Evolutionary conservation across 2,329 filamentous ascomycete genomes (phyloP).

Genomic region (Diplodia mutila): DNA sequence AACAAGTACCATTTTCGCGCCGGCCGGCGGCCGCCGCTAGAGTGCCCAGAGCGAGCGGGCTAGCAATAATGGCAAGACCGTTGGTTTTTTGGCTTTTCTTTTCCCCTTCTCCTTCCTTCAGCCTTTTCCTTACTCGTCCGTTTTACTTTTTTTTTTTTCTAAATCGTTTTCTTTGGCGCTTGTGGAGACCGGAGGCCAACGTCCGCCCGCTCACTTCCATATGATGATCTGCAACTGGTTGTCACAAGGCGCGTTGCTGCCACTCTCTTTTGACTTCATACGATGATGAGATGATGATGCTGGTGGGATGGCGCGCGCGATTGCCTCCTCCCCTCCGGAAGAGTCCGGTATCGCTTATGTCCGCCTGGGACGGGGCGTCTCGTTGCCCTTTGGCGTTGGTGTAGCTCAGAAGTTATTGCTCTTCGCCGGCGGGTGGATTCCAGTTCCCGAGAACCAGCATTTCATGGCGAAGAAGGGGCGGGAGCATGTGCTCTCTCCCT

Average conservation of each 20-base stretch:
- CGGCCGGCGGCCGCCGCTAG: not conserved
- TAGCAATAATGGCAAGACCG: too few relatives aligned
- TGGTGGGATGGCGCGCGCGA: not conserved
- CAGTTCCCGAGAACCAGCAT: not conserved
- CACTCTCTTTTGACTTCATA: conserved; percentile 1
- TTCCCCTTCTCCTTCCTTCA: not conserved
- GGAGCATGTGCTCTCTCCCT: not conserved
- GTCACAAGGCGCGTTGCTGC: not conserved
- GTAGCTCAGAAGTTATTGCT: not conserved
- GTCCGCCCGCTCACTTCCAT: not conserved
- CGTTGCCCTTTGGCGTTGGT: not conserved
- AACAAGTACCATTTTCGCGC: not conserved
- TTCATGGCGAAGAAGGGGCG: not conserved
- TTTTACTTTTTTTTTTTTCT: not conserved
- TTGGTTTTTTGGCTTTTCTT: not conserved
- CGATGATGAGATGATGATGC: not conserved
- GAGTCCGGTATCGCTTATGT: not conserved
- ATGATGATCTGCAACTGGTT: not conserved
- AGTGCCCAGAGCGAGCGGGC: too few relatives aligned
- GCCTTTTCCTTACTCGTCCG: not conserved
- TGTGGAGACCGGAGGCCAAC: not conserved
- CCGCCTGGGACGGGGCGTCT: not conserved
- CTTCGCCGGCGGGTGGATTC: not conserved
- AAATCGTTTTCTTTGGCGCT: too few relatives aligned
- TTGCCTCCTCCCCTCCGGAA: not conserved